These are phyloP conservation scores for Globisporangium cylindrosporum DNA, from an alignment of 352 stramenopile species.

Conservation along the genomic window DNA sequence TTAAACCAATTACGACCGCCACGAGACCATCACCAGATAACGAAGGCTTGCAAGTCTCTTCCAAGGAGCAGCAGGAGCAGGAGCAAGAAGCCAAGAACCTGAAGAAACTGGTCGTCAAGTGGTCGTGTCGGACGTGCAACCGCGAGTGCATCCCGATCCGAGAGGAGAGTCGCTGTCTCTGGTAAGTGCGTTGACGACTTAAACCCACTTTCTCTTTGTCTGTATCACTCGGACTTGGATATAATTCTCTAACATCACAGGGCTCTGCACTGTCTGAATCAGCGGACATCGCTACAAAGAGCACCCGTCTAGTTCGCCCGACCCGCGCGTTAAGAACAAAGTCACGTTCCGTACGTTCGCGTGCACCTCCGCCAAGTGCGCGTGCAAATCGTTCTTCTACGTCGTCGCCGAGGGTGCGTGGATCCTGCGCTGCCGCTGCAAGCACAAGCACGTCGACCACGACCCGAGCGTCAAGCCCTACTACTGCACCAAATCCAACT, in stretches of 20 bases:
- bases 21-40: neutral
- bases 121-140: conserved; percentile 55
- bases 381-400: conserved; percentile 67
- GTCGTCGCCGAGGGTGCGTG: conserved; percentile 77
- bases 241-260: too few relatives aligned
- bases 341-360: conserved; percentile 39
- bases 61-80: neutral
- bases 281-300: conserved; percentile 81
- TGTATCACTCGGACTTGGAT: neutral
- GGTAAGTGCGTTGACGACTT: conserved; percentile 25
- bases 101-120: conserved; percentile 57
- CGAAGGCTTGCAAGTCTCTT: neutral
- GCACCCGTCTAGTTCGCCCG: conserved; percentile 34
- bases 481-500: conserved; percentile 53
- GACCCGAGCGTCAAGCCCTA: conserved; percentile 40
- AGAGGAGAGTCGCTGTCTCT: conserved; percentile 75
- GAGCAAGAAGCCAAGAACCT: conserved; percentile 1
- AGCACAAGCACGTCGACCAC: conserved; percentile 79
- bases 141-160: conserved; percentile 75
- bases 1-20: too few relatives aligned
- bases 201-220: neutral
- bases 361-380: conserved; percentile 56
- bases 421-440: conserved; percentile 78
- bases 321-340: conserved; percentile 38
- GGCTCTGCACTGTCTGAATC: neutral